These are phyloP conservation scores for Euphrasia arctica DNA, from an alignment of 305 asterid species.

Conservation along the genomic window DNA sequence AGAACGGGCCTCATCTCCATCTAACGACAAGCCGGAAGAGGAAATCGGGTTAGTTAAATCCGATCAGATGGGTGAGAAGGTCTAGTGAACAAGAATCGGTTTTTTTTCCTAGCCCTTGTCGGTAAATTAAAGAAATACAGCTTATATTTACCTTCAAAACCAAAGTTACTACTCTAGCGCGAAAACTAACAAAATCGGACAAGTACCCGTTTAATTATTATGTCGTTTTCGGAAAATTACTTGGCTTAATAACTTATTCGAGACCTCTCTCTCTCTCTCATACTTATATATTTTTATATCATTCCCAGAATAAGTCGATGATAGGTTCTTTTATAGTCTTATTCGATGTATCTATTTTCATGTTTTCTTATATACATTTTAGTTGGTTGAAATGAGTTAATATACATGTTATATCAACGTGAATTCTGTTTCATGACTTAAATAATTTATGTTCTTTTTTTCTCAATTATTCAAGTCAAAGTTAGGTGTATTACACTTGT, in stretches of 20 bases:
- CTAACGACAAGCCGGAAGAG: conserved; percentile 37
- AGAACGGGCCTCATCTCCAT: conserved; percentile 38
- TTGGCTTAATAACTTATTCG: conserved; percentile 13
- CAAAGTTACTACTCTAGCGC: conserved; percentile 8
- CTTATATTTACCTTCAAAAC: background rate
- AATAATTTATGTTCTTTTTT: too few relatives aligned
- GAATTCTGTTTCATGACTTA: too few relatives aligned
- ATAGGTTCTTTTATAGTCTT: background rate
- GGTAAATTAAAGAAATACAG: background rate
- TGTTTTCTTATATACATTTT: background rate
- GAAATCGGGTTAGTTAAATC: conserved; percentile 41
- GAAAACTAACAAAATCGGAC: conserved; percentile 13
- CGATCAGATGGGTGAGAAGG: conserved; percentile 38
- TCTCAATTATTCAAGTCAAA: background rate
- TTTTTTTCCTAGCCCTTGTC: background rate
- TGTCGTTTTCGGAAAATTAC: conserved; percentile 13
- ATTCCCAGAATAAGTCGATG: background rate
- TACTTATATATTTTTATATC: too few relatives aligned
- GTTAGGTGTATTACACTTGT: background rate
- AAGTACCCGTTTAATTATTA: background rate
- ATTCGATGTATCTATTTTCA: background rate
- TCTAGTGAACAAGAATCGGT: conserved; percentile 20
- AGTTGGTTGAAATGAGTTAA: too few relatives aligned
- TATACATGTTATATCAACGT: too few relatives aligned
- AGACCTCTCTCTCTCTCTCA: background rate